A percentile compares a stretch with the other conserved stretches of the same genome.
phyloP scores from a whole-genome alignment of 2,329 filamentous ascomycete species.

The Xylariaceae sp. region DNA sequence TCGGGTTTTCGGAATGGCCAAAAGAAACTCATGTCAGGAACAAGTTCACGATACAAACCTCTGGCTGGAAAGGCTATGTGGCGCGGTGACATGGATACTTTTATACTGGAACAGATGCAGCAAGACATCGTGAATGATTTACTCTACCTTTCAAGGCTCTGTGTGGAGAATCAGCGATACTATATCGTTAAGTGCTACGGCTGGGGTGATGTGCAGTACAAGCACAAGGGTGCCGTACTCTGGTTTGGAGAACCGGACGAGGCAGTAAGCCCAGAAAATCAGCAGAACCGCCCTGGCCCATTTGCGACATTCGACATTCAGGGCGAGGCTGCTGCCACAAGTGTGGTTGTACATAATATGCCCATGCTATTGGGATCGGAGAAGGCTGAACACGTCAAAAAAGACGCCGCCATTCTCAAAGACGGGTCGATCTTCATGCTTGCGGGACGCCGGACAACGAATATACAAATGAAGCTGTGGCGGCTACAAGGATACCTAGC shows the following conservation, averaged over 20 bases:
- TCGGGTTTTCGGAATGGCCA: conserved; percentile 16
- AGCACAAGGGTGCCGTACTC: conserved; percentile 50
- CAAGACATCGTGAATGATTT: conserved; percentile 51
- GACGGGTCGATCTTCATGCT: conserved; percentile 48
- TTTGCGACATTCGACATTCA: conserved; percentile 51
- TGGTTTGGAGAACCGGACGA: conserved; percentile 40
- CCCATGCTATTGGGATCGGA: conserved; percentile 52
- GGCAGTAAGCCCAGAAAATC: not conserved
- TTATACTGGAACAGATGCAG: conserved; percentile 55
- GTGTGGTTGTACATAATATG: conserved; percentile 58
- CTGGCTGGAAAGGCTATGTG: conserved; percentile 40
- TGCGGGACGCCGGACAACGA: conserved; percentile 44
- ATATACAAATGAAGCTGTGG: conserved; percentile 58
- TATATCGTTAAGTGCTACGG: conserved; percentile 47
- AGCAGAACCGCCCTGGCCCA: conserved; percentile 32
- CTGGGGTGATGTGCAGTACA: conserved; percentile 48
- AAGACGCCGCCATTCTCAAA: conserved; percentile 39
- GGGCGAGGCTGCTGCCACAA: conserved; percentile 37
- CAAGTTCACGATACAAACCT: conserved; percentile 15
- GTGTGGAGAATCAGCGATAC: conserved; percentile 32
- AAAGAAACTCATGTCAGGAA: conserved; percentile 13
- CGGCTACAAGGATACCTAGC: conserved; percentile 59
- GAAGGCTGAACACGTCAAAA: conserved; percentile 45
- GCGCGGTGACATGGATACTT: conserved; percentile 59
- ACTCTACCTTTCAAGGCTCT: conserved; percentile 41